A percentile compares a stretch with the other conserved stretches of the same genome.
Conservation (phyloP, 2,329 filamentous ascomycete genomes). For the Neopestalotiopsis sp. region DNA sequence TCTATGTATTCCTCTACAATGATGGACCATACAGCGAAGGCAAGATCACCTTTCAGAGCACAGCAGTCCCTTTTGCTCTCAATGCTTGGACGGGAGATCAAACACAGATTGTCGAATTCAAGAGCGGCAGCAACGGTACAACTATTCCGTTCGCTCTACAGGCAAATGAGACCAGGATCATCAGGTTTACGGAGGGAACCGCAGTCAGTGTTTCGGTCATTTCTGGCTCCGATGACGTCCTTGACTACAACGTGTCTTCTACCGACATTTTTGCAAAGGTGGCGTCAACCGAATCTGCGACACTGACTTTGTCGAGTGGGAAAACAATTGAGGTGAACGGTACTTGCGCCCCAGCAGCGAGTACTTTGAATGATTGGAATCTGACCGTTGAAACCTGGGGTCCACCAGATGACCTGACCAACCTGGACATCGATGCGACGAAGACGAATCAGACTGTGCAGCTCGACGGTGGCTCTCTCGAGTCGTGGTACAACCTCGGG, state of each 20-base stretch:
- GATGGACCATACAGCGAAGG: neutral
- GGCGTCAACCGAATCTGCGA: neutral
- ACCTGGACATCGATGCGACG: neutral
- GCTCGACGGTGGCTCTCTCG: neutral
- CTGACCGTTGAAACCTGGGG: neutral
- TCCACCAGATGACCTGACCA: neutral
- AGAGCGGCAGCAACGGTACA: no score
- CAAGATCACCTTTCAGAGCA: neutral
- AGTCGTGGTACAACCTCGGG: neutral
- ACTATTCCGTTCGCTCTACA: neutral
- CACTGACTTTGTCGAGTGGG: neutral
- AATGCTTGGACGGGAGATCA: slow-evolving; percentile 1
- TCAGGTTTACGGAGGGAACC: neutral
- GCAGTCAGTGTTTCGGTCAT: neutral
- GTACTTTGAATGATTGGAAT: neutral
- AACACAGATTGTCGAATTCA: neutral
- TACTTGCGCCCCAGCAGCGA: neutral
- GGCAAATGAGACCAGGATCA: neutral
- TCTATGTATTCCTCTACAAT: slow-evolving; percentile 6
- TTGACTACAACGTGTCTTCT: neutral
- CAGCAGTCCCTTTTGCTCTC: neutral
- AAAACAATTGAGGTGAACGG: neutral
- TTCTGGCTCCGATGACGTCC: neutral
- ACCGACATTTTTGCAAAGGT: neutral
- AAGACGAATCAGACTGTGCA: neutral